phyloP scores from a whole-genome alignment of 2,329 filamentous ascomycete genomes.

The Plectosphaerella plurivora region DNA sequence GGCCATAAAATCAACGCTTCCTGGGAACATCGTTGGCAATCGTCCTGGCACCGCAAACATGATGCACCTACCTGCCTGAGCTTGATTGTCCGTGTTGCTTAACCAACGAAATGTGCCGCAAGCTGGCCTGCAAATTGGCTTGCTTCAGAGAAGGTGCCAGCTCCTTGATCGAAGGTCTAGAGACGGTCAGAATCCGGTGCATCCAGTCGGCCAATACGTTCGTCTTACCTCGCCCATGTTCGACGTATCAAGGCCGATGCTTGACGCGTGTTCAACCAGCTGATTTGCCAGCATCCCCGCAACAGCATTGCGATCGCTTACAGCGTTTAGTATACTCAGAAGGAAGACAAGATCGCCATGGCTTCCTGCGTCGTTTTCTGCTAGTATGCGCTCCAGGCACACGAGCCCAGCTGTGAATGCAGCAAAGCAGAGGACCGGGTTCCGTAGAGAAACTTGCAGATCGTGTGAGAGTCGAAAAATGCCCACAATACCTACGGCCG shows the following conservation, averaged over 20 bases:
- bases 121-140: neutral
- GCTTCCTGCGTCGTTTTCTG: neutral
- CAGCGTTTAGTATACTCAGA: neutral
- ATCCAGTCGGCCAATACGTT: neutral
- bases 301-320: neutral
- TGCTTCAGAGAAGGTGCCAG: neutral
- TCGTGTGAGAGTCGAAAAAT: slow-evolving; percentile 60
- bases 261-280: neutral
- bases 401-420: slow-evolving; percentile 65
- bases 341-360: neutral
- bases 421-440: slow-evolving; percentile 65
- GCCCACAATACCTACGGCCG: slow-evolving; percentile 61
- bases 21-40: too few species aligned
- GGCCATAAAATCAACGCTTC: too few species aligned
- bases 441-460: slow-evolving; percentile 42
- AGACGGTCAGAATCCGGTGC: neutral
- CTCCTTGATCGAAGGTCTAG: neutral
- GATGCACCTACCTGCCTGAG: too few species aligned
- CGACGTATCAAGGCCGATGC: neutral
- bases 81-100: neutral
- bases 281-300: neutral
- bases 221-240: neutral
- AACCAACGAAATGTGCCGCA: neutral
- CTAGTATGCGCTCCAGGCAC: slow-evolving; percentile 50
- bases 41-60: too few species aligned